Conservation (phyloP, 2,329 filamentous ascomycete genomes). For the Fusarium staphyleae region DNA sequence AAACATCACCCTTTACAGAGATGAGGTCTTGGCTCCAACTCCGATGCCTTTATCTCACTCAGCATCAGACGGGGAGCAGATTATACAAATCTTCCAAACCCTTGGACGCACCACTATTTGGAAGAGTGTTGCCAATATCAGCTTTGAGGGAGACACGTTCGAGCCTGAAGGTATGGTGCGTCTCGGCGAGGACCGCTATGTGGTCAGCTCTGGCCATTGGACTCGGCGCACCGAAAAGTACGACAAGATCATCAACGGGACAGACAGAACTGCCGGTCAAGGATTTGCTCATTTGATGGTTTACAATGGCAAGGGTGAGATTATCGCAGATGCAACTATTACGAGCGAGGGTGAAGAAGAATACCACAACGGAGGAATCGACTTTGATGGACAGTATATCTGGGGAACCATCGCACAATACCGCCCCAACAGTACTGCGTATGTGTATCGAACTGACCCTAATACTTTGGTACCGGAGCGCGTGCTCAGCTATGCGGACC, state of each 20-base stretch:
- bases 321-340: conserved; percentile 54
- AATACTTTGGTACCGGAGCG: conserved; percentile 45
- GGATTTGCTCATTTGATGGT: conserved; percentile 56
- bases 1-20: conserved; percentile 47
- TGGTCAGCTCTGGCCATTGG: conserved; percentile 55
- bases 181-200: conserved; percentile 51
- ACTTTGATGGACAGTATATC: conserved; percentile 56
- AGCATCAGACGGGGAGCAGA: conserved; percentile 45
- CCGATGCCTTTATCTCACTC: conserved; percentile 48
- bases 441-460: conserved; percentile 51
- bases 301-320: conserved; percentile 51
- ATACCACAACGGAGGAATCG: conserved; percentile 58
- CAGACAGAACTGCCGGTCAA: conserved; percentile 54
- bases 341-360: conserved; percentile 47
- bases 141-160: conserved; percentile 54
- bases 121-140: conserved; percentile 51
- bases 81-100: conserved; percentile 47
- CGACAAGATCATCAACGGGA: conserved; percentile 57
- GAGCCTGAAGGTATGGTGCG: conserved; percentile 59
- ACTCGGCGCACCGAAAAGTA: conserved; percentile 50
- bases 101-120: conserved; percentile 51
- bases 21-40: conserved; percentile 43
- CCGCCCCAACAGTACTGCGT: conserved; percentile 55
- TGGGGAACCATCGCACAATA: conserved; percentile 58
- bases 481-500: conserved; percentile 50